A percentile compares a stretch with the other conserved stretches of the same genome.
Evolutionary conservation across 371 early-diverging fungal genomes (phyloP).

Genomic region (Rhizopus sp.): DNA sequence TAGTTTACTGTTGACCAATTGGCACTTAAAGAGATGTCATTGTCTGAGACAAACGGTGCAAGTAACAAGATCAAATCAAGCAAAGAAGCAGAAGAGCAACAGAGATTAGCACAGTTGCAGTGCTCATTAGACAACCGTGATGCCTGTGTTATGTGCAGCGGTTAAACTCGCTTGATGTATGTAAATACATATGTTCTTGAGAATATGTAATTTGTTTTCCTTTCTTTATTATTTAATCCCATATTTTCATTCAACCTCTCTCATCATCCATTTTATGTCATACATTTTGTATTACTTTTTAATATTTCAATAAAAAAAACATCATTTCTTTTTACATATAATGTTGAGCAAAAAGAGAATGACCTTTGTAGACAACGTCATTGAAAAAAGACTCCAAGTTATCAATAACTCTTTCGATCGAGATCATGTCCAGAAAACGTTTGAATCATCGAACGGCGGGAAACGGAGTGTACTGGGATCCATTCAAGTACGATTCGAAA

Average conservation of each 20-base stretch:
- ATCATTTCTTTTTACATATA: too few species aligned
- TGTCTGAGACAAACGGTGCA: slow-evolving; percentile 43
- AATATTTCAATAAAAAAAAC: too few species aligned
- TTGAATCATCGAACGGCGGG: too few species aligned
- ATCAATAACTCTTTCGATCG: too few species aligned
- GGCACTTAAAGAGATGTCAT: slow-evolving; percentile 46
- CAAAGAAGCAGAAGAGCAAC: slow-evolving; percentile 15
- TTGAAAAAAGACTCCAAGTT: too few species aligned
- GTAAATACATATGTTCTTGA: neutral
- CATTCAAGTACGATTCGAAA: too few species aligned
- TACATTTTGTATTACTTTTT: neutral
- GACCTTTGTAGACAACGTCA: too few species aligned
- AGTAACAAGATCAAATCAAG: slow-evolving; percentile 26
- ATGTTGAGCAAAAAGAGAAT: too few species aligned
- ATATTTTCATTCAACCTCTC: neutral
- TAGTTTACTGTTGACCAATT: slow-evolving; percentile 73
- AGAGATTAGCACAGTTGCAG: slow-evolving; percentile 43
- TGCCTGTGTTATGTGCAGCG: slow-evolving; percentile 89
- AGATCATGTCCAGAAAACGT: too few species aligned
- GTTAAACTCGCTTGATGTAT: slow-evolving; percentile 41
- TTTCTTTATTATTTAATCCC: neutral
- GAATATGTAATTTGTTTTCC: neutral
- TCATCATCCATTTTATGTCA: neutral
- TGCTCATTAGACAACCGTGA: slow-evolving; percentile 93
- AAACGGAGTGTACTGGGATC: too few species aligned